These are phyloP conservation scores for Amanita thiersii DNA, from an alignment of 768 basidiomycete species.

Conservation along the genomic window DNA sequence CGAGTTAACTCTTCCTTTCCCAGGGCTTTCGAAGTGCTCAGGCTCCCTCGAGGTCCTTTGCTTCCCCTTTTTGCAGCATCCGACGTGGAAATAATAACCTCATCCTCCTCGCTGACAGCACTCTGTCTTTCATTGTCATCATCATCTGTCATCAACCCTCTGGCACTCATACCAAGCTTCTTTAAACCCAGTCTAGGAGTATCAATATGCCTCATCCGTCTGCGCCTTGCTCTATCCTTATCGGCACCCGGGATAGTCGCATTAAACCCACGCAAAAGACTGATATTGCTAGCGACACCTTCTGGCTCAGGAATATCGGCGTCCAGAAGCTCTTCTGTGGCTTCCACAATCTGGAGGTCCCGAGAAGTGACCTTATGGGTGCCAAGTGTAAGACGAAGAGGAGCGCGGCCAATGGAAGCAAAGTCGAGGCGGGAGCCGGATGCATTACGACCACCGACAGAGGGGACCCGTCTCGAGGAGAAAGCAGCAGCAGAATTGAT, in stretches of 20 bases:
- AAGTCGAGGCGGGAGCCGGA: conserved; percentile 51
- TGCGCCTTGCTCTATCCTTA: conserved; percentile 62
- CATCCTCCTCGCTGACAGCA: conserved; percentile 67
- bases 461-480: conserved; percentile 38
- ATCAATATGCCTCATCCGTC: conserved; percentile 76
- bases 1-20: conserved; percentile 79
- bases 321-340: conserved; percentile 66
- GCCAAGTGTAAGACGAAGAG: conserved; percentile 57
- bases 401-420: conserved; percentile 73
- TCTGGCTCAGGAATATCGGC: conserved; percentile 68
- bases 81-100: conserved; percentile 50
- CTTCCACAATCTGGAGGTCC: conserved; percentile 79
- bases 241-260: conserved; percentile 92
- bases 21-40: conserved; percentile 61
- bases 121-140: conserved; percentile 51
- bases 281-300: conserved; percentile 64
- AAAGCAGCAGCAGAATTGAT: conserved; percentile 64
- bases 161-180: conserved; percentile 68
- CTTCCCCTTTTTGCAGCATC: conserved; percentile 34
- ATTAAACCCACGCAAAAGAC: conserved; percentile 84
- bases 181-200: conserved; percentile 71
- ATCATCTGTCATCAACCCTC: conserved; percentile 61
- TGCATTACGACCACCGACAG: conserved; percentile 22
- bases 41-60: conserved; percentile 54
- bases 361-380: conserved; percentile 69